A percentile compares a stretch with the other conserved stretches of the same genome.
Evolutionary conservation across 352 stramenopile species (phyloP).

Genomic region (Phytophthora sansomeana): DNA sequence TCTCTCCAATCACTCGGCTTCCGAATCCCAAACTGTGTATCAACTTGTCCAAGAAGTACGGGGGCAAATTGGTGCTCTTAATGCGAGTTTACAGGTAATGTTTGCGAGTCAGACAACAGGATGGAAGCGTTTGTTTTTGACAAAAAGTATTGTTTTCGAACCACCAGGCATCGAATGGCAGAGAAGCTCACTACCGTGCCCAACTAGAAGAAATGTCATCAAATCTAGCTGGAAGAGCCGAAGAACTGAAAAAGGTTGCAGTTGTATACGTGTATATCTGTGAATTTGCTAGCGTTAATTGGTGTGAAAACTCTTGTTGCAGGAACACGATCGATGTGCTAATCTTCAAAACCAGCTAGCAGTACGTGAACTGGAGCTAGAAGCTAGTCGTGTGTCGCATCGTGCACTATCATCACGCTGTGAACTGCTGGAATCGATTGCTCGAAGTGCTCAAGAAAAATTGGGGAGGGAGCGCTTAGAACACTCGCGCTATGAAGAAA

Average conservation of each 20-base stretch:
- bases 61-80: conserved; percentile 32
- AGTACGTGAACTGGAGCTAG: conserved; percentile 46
- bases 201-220: conserved; percentile 34
- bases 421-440: conserved; percentile 67
- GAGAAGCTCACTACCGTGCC: conserved; percentile 32
- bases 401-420: conserved; percentile 51
- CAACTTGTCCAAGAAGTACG: conserved; percentile 40
- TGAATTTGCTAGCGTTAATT: not conserved
- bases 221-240: conserved; percentile 13
- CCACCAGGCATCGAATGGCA: conserved; percentile 26
- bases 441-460: conserved; percentile 64
- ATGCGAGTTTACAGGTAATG: conserved; percentile 41
- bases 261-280: not conserved
- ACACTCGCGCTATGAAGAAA: conserved; percentile 54
- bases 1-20: conserved; percentile 21
- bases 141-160: not conserved
- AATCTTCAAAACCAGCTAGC: conserved; percentile 38
- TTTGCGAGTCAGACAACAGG: not conserved
- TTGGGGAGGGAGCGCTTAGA: conserved; percentile 60
- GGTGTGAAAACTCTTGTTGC: not conserved
- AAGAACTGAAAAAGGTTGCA: conserved; percentile 39
- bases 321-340: conserved; percentile 36
- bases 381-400: conserved; percentile 42
- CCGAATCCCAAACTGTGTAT: conserved; percentile 38
- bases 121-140: conserved; percentile 1